Conservation (phyloP, 768 basidiomycete genomes). For the Thelephora aurantiotincta region DNA sequence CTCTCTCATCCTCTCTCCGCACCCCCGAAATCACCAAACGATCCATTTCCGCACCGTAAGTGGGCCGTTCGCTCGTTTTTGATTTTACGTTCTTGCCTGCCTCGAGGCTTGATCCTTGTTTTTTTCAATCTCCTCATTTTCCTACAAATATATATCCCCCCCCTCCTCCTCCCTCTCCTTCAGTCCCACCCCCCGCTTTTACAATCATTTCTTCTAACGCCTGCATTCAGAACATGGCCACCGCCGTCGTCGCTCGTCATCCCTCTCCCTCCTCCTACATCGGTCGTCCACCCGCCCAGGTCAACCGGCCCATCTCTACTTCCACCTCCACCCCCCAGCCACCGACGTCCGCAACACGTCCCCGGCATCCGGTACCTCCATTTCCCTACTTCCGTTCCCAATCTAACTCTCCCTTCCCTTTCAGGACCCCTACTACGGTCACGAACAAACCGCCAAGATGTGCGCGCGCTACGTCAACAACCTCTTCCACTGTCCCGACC, state of each 20-base stretch:
- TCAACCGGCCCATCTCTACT: too few species aligned
- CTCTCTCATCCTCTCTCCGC: too few species aligned
- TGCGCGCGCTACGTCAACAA: slow-evolving; percentile 28
- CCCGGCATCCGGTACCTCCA: background rate
- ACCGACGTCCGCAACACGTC: too few species aligned
- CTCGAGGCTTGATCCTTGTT: background rate
- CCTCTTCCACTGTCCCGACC: slow-evolving; percentile 30
- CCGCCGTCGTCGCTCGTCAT: background rate
- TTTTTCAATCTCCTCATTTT: background rate
- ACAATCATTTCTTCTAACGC: background rate
- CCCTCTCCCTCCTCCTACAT: background rate
- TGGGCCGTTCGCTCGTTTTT: background rate
- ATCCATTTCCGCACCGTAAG: too few species aligned
- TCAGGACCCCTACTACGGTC: slow-evolving; percentile 22
- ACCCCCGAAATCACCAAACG: too few species aligned
- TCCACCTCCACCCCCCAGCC: too few species aligned
- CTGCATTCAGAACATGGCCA: background rate
- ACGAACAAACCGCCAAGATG: slow-evolving; percentile 27
- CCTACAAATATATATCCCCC: background rate
- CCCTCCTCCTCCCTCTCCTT: background rate
- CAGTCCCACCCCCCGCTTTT: background rate
- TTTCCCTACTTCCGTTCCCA: background rate
- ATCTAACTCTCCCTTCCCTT: background rate
- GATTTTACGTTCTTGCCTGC: background rate
- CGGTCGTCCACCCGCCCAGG: background rate